phyloP scores from a whole-genome alignment of 768 basidiomycete species.

The Termitomyces sp. region DNA sequence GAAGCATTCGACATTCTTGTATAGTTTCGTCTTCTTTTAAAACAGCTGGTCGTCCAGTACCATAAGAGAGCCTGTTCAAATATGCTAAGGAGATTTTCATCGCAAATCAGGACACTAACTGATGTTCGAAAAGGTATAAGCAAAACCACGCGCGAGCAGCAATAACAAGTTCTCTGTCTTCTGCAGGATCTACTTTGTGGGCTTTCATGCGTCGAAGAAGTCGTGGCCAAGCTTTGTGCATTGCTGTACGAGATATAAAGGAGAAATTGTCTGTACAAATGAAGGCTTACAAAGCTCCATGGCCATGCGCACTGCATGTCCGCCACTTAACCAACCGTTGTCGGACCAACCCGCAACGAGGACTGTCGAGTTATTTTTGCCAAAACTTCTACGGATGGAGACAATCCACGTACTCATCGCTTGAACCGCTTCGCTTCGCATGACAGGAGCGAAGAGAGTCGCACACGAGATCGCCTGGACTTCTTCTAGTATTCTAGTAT shows the following conservation, averaged over 20 bases:
- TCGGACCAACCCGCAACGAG: constrained; percentile 93
- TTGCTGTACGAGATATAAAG: constrained; percentile 39
- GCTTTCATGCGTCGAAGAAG: constrained; percentile 74
- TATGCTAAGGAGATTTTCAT: neutral
- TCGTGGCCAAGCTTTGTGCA: constrained; percentile 90
- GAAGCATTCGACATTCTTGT: constrained; percentile 67
- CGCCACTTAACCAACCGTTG: constrained; percentile 92
- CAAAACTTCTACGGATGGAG: neutral
- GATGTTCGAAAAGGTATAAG: constrained; percentile 90
- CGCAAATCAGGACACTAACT: constrained; percentile 45
- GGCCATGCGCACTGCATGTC: constrained; percentile 96
- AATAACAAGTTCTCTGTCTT: constrained; percentile 77
- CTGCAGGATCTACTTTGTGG: constrained; percentile 48
- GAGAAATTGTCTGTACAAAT: neutral
- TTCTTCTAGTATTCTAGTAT: constrained; percentile 72
- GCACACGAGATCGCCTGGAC: constrained; percentile 82
- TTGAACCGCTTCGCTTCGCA: constrained; percentile 83
- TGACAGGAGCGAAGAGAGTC: constrained; percentile 83
- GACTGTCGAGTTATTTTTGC: constrained; percentile 39
- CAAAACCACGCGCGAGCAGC: constrained; percentile 91
- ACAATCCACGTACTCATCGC: constrained; percentile 71
- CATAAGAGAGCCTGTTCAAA: constrained; percentile 75
- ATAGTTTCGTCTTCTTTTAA: constrained; percentile 92
- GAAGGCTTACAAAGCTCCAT: constrained; percentile 76
- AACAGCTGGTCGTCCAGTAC: constrained; percentile 90